Conservation (phyloP, 164 flowering plant genomes). For the Vitis riparia region DNA sequence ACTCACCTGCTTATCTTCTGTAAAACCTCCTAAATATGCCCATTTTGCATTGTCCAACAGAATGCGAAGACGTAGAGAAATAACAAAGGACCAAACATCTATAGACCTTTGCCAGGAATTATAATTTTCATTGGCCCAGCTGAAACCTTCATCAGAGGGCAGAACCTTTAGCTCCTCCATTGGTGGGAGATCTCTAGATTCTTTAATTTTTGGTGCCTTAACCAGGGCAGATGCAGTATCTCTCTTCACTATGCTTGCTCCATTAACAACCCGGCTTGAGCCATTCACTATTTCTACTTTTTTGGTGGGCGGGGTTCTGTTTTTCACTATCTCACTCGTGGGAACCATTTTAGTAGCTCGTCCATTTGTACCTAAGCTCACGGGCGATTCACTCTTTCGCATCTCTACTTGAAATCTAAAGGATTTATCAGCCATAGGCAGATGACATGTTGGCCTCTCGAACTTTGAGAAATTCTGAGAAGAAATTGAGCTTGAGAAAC, state of each 20-base stretch:
- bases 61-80: conserved; percentile 71
- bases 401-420: conserved; percentile 32
- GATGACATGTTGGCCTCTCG: conserved; percentile 15
- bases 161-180: conserved; percentile 61
- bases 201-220: conserved; percentile 23
- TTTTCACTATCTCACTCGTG: conserved; percentile 49
- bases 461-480: conserved; percentile 14
- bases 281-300: conserved; percentile 44
- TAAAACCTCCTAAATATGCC: conserved; percentile 82
- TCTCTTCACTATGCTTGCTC: conserved; percentile 39
- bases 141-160: conserved; percentile 81
- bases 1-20: conserved; percentile 84
- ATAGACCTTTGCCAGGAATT: conserved; percentile 62
- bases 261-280: conserved; percentile 30
- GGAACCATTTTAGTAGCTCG: conserved; percentile 65
- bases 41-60: conserved; percentile 86
- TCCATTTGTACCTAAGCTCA: conserved; percentile 47
- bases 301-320: conserved; percentile 21
- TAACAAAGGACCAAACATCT: conserved; percentile 87
- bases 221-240: conserved; percentile 24
- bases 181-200: conserved; percentile 45
- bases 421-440: conserved; percentile 11
- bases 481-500: conserved; percentile 52
- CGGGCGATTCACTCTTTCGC: conserved; percentile 46
- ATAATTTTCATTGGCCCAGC: conserved; percentile 92